Evolutionary conservation across 139 green algal species (phyloP), one percentile per base, ranked within the genome.

Genomic region (Chlorella sp.): DNA sequence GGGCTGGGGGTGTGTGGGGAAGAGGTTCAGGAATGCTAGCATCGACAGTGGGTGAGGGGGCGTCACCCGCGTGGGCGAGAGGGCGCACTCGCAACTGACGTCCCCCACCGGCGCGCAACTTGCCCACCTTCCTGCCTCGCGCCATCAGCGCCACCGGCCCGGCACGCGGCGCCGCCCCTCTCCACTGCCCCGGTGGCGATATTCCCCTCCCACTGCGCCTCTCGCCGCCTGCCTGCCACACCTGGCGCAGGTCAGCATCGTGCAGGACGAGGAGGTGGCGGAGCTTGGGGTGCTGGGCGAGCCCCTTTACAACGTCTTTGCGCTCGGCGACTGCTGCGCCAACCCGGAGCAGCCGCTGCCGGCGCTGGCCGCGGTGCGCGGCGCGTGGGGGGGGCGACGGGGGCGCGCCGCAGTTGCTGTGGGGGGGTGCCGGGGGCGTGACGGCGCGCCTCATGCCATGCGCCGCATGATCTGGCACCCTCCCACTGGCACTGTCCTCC

Each of bases 271-370:
- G 66, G 41, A 64, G 27, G 58, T 46, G 29, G 21, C 43, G 3
- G 73, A 40, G 0, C 50, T 21, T 25, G 50, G 72, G 29, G 27
- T 29, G 31, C n/a, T 53, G 40, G 69, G 70, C 31, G 31, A 51
- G 36, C 67, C 68, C 0, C 62, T 87, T 62, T 60, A 56, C 1
- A 55, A 83, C 78, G 83, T 95, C 17, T 98, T 88, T 46, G 90
- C 91, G 2, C 71, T 97, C 35, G 94, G 94, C 0, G 94, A 98
- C 86, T 98, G 93, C 83, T 90, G 84, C 33, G 91, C 90, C n/a
- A 91, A 95, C 70, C 46, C 73, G 21, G 85, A 92, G 25, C 77
- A 61, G 17, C 94, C 94, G 8, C 79, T 98, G 63, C 94, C 94
- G 0, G 88, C 94, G 0, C 82, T 98, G 19, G 94, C 94, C 7